phyloP scores from a whole-genome alignment of 1,284 basidiomycete species.

The Melampsora larici-populina region DNA sequence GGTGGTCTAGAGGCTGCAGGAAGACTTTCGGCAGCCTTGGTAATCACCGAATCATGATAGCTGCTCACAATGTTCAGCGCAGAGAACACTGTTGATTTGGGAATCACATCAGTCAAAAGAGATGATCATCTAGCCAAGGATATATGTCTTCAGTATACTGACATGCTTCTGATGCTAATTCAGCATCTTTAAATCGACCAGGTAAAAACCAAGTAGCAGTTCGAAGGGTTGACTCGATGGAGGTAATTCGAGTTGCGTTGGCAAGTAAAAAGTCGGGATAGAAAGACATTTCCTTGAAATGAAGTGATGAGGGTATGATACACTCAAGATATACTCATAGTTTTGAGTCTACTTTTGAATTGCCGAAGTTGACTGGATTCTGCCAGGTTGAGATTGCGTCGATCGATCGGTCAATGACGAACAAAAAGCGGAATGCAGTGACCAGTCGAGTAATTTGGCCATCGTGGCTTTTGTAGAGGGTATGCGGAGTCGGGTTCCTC shows the following conservation, averaged over 20 bases:
- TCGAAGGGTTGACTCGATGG: conserved; percentile 49
- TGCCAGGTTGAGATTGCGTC: too few relatives aligned
- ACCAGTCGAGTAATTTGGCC: too few relatives aligned
- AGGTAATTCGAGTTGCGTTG: conserved; percentile 48
- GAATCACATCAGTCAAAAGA: not conserved
- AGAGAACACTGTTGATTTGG: conserved; percentile 51
- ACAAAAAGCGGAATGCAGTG: too few relatives aligned
- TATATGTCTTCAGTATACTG: not conserved
- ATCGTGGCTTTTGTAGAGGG: too few relatives aligned
- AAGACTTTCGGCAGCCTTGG: conserved; percentile 43
- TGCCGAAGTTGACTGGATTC: too few relatives aligned
- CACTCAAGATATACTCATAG: too few relatives aligned
- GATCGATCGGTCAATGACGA: too few relatives aligned
- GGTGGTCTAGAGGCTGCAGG: conserved; percentile 47
- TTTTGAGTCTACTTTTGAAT: too few relatives aligned
- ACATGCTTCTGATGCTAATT: conserved; percentile 49
- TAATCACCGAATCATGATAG: conserved; percentile 56
- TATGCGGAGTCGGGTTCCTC: too few relatives aligned
- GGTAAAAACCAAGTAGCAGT: conserved; percentile 51
- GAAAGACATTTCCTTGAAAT: conserved; percentile 4
- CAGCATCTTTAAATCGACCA: conserved; percentile 50
- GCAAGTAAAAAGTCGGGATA: conserved; percentile 45
- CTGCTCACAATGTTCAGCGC: conserved; percentile 55
- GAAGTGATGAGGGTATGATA: not conserved
- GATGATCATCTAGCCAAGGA: not conserved